A percentile compares a stretch with the other conserved stretches of the same genome.
These are phyloP conservation scores for Babesia sp. DNA, from an alignment of 169 alveolate genomes.

Conservation along the genomic window DNA sequence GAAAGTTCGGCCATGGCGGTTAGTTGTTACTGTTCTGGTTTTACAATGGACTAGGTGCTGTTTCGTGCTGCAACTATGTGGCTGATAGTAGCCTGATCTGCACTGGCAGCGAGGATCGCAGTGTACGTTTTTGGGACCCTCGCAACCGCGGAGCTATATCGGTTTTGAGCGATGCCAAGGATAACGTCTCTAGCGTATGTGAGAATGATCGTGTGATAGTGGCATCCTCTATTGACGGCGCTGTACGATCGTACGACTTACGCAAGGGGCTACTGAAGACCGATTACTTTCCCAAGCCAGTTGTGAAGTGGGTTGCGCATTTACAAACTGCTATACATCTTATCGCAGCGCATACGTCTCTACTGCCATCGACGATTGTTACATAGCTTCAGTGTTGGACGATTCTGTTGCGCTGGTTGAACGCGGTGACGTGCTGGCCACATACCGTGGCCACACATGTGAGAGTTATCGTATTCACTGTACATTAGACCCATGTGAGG, in stretches of 20 bases:
- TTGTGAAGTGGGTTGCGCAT: constrained; percentile 38
- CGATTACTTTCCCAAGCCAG: constrained; percentile 67
- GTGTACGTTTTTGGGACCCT: constrained; percentile 76
- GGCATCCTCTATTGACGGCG: constrained; percentile 75
- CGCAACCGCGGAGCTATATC: constrained; percentile 68
- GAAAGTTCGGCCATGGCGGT: constrained; percentile 79
- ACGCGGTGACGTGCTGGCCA: constrained; percentile 59
- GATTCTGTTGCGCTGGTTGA: constrained; percentile 64
- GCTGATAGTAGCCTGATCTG: constrained; percentile 51
- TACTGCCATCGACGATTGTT: constrained; percentile 66
- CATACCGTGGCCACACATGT: constrained; percentile 66
- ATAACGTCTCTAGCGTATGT: constrained; percentile 63
- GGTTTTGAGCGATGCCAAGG: constrained; percentile 69
- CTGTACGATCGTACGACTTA: constrained; percentile 70
- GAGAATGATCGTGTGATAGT: constrained; percentile 44
- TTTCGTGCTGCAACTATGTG: constrained; percentile 57
- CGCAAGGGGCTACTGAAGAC: constrained; percentile 70
- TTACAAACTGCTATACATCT: not conserved
- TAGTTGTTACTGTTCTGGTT: not conserved
- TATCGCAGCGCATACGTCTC: constrained; percentile 54
- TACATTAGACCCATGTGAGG: constrained; percentile 59
- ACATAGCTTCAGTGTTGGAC: constrained; percentile 54
- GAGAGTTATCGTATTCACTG: constrained; percentile 61
- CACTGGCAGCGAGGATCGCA: constrained; percentile 78
- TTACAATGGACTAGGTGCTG: constrained; percentile 25